Percentiles rank a stretch among this genome's conserved stretches.
Evolutionary conservation across 148 eudicot genomes (phyloP).

Genomic region (Arctostaphylos glauca): DNA sequence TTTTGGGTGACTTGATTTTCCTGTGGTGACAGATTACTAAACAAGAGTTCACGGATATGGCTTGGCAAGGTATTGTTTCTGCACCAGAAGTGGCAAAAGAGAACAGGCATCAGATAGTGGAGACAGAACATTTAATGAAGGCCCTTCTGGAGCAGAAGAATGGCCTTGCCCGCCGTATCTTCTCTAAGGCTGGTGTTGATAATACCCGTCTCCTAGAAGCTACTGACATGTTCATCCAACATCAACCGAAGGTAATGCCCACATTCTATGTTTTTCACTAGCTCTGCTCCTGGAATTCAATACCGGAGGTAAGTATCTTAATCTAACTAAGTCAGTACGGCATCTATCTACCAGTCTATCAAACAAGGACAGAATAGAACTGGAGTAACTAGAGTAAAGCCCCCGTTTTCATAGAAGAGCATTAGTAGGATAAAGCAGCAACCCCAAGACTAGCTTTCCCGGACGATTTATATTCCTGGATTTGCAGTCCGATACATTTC

Average conservation of each 20-base stretch:
- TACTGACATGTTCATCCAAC: slow-evolving; percentile 78
- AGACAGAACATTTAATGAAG: slow-evolving; percentile 93
- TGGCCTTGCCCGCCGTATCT: slow-evolving; percentile 96
- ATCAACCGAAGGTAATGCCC: slow-evolving; percentile 78
- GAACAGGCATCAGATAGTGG: slow-evolving; percentile 93
- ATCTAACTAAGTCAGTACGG: too few relatives aligned
- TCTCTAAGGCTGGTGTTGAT: slow-evolving; percentile 86
- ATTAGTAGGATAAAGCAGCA: too few relatives aligned
- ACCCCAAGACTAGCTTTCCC: too few relatives aligned
- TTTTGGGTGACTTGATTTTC: background rate
- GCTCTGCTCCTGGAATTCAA: too few relatives aligned
- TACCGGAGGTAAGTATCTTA: too few relatives aligned
- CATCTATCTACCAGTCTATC: too few relatives aligned
- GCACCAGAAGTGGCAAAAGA: slow-evolving; percentile 93
- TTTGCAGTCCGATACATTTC: too few relatives aligned
- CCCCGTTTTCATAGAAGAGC: too few relatives aligned
- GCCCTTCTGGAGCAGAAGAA: slow-evolving; percentile 92
- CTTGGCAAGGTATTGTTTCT: slow-evolving; percentile 95
- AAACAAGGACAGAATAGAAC: too few relatives aligned
- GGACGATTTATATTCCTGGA: too few relatives aligned
- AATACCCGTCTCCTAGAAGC: slow-evolving; percentile 92
- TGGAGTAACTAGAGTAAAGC: too few relatives aligned
- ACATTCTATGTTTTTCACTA: background rate
- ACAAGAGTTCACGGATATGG: slow-evolving; percentile 93
- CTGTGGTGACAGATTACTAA: slow-evolving; percentile 59